phyloP scores from a whole-genome alignment of 345 rosid genomes.

The Eucalyptus erythrocorys region DNA sequence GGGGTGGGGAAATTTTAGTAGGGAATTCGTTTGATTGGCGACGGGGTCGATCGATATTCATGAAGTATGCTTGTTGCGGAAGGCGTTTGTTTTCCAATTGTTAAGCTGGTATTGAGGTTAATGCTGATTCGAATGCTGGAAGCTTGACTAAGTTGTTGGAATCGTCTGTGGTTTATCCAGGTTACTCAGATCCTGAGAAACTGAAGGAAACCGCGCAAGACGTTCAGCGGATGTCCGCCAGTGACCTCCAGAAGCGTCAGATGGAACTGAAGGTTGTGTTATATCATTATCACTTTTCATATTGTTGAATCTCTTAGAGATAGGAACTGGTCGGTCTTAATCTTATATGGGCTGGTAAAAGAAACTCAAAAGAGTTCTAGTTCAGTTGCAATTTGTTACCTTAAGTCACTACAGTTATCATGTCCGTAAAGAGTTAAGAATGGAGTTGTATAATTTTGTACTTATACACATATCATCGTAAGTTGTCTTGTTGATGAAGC shows the following conservation, averaged over 20 bases:
- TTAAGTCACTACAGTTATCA: neutral
- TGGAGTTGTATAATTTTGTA: neutral
- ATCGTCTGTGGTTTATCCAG: slow-evolving; percentile 10
- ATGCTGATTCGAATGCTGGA: neutral
- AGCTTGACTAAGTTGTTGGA: neutral
- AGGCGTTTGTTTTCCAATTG: neutral
- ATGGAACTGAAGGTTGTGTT: slow-evolving; percentile 60
- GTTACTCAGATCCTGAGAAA: slow-evolving; percentile 79
- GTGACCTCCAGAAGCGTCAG: slow-evolving; percentile 72
- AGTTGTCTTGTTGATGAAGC: neutral
- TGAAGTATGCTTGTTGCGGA: neutral
- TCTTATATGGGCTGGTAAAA: neutral
- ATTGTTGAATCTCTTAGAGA: neutral
- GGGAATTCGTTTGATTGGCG: neutral
- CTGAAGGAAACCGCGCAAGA: slow-evolving; percentile 70
- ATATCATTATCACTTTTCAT: neutral
- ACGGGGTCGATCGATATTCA: neutral
- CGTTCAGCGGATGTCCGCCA: slow-evolving; percentile 43
- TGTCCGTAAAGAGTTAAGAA: neutral
- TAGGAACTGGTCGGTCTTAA: neutral
- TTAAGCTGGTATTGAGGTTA: neutral
- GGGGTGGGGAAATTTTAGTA: neutral
- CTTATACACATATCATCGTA: neutral
- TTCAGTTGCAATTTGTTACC: neutral
- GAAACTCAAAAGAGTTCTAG: neutral